Conservation (phyloP, 2,329 filamentous ascomycete genomes). For the Fusarium compactum region DNA sequence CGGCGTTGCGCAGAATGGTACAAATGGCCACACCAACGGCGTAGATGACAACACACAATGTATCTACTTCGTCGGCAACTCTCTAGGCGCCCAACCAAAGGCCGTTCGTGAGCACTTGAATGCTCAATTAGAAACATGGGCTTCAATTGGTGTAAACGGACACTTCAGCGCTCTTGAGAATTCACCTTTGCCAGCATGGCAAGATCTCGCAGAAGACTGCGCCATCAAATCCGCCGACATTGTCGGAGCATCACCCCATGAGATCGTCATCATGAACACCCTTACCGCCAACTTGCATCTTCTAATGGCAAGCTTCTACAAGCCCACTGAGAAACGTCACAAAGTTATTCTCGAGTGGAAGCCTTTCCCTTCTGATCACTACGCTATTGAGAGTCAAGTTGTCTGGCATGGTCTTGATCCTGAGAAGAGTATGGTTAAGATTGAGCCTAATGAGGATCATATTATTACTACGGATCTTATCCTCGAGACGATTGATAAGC, state of each 20-base stretch:
- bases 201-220: slow-evolving; percentile 82
- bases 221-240: slow-evolving; percentile 77
- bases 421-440: slow-evolving; percentile 76
- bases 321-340: slow-evolving; percentile 71
- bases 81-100: slow-evolving; percentile 84
- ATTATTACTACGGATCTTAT: slow-evolving; percentile 79
- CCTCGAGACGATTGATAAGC: slow-evolving; percentile 77
- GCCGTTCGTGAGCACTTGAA: slow-evolving; percentile 73
- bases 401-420: slow-evolving; percentile 76
- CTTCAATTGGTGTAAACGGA: slow-evolving; percentile 83
- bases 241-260: slow-evolving; percentile 77
- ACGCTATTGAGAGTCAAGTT: slow-evolving; percentile 86
- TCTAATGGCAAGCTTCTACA: slow-evolving; percentile 87
- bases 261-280: slow-evolving; percentile 91
- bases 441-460: slow-evolving; percentile 71
- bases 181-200: slow-evolving; percentile 77
- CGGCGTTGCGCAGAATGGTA: slow-evolving; percentile 26
- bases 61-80: slow-evolving; percentile 92
- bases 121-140: slow-evolving; percentile 85
- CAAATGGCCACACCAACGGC: slow-evolving; percentile 44
- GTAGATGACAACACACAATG: slow-evolving; percentile 51
- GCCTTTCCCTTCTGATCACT: slow-evolving; percentile 90
- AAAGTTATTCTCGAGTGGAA: slow-evolving; percentile 92
- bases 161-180: slow-evolving; percentile 80
- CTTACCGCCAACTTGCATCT: slow-evolving; percentile 85